phyloP scores from a whole-genome alignment of 305 asterid species.

The Caryopteris hybrid region DNA sequence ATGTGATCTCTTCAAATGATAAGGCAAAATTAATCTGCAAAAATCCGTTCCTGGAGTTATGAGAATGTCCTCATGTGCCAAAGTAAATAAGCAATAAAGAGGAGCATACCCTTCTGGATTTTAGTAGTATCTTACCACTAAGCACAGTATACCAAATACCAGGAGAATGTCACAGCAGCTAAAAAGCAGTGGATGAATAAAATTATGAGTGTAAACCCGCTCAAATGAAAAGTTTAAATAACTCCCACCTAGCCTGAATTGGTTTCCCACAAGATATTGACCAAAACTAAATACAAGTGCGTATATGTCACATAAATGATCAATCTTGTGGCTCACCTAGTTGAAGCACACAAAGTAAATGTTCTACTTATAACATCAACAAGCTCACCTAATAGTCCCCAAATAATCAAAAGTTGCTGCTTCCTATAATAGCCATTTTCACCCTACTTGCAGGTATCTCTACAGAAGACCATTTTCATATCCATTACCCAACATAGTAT shows the following conservation, averaged over 20 bases:
- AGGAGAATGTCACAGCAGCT: constrained; percentile 10
- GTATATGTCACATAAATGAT: neutral
- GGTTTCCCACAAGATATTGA: constrained; percentile 1
- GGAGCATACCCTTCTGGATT: constrained; percentile 10
- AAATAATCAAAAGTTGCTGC: neutral
- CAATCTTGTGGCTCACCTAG: constrained; percentile 6
- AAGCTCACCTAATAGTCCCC: constrained; percentile 1
- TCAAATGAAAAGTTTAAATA: neutral
- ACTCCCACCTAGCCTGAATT: constrained; percentile 1
- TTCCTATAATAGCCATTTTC: neutral
- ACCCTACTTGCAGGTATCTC: constrained; percentile 1
- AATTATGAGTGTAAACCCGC: constrained; percentile 3
- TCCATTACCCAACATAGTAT: neutral
- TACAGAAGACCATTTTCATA: neutral
- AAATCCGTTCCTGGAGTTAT: constrained; percentile 33
- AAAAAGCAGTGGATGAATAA: constrained; percentile 4
- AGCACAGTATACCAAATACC: constrained; percentile 12
- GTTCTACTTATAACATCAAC: neutral
- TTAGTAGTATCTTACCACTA: constrained; percentile 10
- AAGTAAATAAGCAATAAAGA: neutral
- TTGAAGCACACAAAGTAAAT: neutral
- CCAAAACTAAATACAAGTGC: neutral
- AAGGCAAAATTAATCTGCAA: constrained; percentile 84
- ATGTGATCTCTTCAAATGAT: constrained; percentile 91
- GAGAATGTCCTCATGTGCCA: constrained; percentile 12